Evolutionary conservation across 148 eudicot genomes (phyloP).

Genomic region (Fagopyrum tataricum): DNA sequence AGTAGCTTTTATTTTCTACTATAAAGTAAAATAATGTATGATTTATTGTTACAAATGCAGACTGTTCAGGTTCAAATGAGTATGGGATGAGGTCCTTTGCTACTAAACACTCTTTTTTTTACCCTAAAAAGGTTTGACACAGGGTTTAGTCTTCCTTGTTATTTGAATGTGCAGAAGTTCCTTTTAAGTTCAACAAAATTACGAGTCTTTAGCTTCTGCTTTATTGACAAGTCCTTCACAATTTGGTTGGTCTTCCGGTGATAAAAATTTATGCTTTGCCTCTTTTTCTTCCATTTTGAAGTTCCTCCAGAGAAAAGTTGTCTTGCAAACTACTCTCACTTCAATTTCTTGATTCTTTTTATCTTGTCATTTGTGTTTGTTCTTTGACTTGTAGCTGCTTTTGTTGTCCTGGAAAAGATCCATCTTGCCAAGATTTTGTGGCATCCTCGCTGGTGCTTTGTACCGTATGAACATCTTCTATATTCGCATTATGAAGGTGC

Average conservation of each 20-base stretch:
- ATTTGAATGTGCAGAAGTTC: too few relatives aligned
- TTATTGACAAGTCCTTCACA: conserved; percentile 91
- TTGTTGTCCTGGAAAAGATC: conserved; percentile 93
- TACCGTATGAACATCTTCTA: conserved; percentile 67
- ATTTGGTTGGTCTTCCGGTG: conserved; percentile 98
- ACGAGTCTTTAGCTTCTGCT: conserved; percentile 58
- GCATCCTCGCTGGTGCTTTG: conserved; percentile 74
- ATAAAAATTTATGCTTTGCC: background rate
- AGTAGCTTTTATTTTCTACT: too few relatives aligned
- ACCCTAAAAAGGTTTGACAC: too few relatives aligned
- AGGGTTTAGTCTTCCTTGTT: too few relatives aligned
- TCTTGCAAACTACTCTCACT: background rate
- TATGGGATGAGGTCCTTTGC: too few relatives aligned
- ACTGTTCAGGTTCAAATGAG: too few relatives aligned
- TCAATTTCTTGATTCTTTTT: background rate
- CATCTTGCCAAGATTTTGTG: conserved; percentile 76
- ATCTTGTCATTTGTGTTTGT: background rate
- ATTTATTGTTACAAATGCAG: too few relatives aligned
- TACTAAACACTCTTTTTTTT: too few relatives aligned
- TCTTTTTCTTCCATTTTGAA: background rate
- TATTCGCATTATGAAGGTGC: conserved; percentile 81
- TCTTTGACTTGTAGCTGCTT: conserved; percentile 57
- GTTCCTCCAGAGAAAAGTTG: background rate
- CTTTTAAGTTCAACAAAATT: conserved; percentile 49
- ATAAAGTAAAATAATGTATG: too few relatives aligned